Conservation (phyloP, 2,329 filamentous ascomycete species). For the Aspergillus quadrilineatus region DNA sequence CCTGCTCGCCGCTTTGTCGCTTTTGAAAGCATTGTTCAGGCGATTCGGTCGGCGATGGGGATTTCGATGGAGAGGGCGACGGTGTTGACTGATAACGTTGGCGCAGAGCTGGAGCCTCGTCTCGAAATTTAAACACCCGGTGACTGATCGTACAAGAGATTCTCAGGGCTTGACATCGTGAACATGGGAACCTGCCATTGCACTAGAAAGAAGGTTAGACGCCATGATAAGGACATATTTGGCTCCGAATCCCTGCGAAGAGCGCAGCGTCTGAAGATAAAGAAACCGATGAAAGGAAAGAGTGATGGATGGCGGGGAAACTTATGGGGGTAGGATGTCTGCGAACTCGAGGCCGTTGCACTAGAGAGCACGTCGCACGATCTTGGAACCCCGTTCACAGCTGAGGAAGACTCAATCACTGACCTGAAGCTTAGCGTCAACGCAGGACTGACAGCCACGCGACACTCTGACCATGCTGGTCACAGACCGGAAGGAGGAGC, state of each 20-base stretch:
- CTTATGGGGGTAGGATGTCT: background rate
- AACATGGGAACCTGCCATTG: conserved; percentile 31
- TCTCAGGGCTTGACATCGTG: conserved; percentile 31
- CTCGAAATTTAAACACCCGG: conserved; percentile 30
- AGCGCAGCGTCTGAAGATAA: background rate
- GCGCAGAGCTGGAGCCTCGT: conserved; percentile 32
- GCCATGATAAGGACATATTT: background rate
- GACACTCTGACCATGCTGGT: conserved; percentile 35
- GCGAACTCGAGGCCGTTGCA: background rate
- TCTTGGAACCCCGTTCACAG: background rate
- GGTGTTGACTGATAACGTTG: conserved; percentile 22
- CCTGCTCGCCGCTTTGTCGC: background rate
- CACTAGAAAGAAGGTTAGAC: conserved; percentile 22
- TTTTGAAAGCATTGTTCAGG: background rate
- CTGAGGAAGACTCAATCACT: background rate
- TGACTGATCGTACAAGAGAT: conserved; percentile 27
- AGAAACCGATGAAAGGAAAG: background rate
- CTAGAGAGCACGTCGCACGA: background rate
- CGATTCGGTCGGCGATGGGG: conserved; percentile 1
- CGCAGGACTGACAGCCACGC: conserved; percentile 29
- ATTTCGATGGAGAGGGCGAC: conserved; percentile 7
- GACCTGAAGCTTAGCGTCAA: conserved; percentile 19
- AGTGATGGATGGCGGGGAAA: background rate
- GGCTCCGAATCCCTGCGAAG: background rate
- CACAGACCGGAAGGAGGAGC: conserved; percentile 13